Evolutionary conservation across 768 basidiomycete species (phyloP).

Genomic region (Leccinum variicolor): DNA sequence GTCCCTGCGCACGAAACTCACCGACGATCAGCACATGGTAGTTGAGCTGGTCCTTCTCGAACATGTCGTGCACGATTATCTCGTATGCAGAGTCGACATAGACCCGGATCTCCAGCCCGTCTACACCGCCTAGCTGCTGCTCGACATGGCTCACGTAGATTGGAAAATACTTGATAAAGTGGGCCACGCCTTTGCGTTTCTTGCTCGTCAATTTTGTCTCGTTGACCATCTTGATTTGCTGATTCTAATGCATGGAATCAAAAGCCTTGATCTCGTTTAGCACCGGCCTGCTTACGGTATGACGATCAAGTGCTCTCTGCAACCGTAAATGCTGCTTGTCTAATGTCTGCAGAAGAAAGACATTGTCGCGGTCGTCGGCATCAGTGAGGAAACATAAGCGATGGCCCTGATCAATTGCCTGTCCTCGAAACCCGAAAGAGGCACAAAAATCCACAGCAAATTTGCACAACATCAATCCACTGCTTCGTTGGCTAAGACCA

Average conservation of each 20-base stretch:
- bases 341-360: slow-evolving; percentile 67
- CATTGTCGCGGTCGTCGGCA: slow-evolving; percentile 75
- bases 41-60: slow-evolving; percentile 96
- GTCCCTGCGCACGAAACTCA: slow-evolving; percentile 35
- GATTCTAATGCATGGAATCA: slow-evolving; percentile 47
- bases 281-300: slow-evolving; percentile 48
- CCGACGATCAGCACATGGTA: slow-evolving; percentile 95
- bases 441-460: slow-evolving; percentile 48
- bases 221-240: slow-evolving; percentile 86
- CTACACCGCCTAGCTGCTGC: slow-evolving; percentile 73
- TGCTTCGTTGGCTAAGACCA: slow-evolving; percentile 67
- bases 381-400: slow-evolving; percentile 64
- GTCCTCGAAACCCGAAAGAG: slow-evolving; percentile 1
- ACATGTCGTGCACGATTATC: slow-evolving; percentile 85
- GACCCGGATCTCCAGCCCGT: slow-evolving; percentile 71
- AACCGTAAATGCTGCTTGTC: slow-evolving; percentile 82
- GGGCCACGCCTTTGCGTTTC: slow-evolving; percentile 88
- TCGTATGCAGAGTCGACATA: slow-evolving; percentile 84
- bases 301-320: slow-evolving; percentile 70
- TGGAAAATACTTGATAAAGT: slow-evolving; percentile 92
- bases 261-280: neutral
- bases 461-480: slow-evolving; percentile 85
- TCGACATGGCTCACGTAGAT: slow-evolving; percentile 83
- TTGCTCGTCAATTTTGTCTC: slow-evolving; percentile 88
- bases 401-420: slow-evolving; percentile 88